Evolutionary conservation across 257 asterid species (phyloP), one percentile per base, ranked within the genome.

Genomic region (Capsicum chinense): DNA sequence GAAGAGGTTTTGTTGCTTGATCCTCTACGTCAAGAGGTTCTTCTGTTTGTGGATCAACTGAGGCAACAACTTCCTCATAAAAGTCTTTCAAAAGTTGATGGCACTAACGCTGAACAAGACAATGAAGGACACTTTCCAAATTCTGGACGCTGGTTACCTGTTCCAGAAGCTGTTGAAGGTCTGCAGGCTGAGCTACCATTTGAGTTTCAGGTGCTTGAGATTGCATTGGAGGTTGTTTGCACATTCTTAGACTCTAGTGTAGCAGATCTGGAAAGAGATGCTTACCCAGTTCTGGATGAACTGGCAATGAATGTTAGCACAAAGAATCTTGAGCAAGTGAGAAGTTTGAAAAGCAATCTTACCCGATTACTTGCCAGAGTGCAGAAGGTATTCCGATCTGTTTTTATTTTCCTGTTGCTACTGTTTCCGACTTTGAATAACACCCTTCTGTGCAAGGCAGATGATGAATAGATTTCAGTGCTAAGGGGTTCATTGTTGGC

Each of bases 151-250:
- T 93, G 91, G 94, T 87, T 92, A 86, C 89, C 92, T 67, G 90
- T 83, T 84, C 91, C 93, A 56, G 98, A 95, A 80, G 90, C 94
- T 81, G 90, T 89, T 83, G 99, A 93, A 68, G 95, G 94, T 47
- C 66, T 88, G 92, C 97, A 93, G 86, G 95, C 92, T 57, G 98
- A 95, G 87, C 99, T 97, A 66, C 99, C 99, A 67, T 97, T 97
- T 64, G 99, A 97, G 92, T 97, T 97, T 89, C 99, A 97, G 90
- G 99, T 97, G 82, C 91, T 97, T 81, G 99, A 97, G 91, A 92
- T 95, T 82, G 99, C 99, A 13, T 87, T 97, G 79, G 97, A 97
- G 90, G 98, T 95, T 79, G 98, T 97, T 7, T 97, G 99, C 89
- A 90, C 93, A 6, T 95, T 86, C 85, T 88, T 97, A 88, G 98